Evolutionary conservation across 441 rosid genomes (phyloP).

Genomic region (Adansonia madagascariensis): DNA sequence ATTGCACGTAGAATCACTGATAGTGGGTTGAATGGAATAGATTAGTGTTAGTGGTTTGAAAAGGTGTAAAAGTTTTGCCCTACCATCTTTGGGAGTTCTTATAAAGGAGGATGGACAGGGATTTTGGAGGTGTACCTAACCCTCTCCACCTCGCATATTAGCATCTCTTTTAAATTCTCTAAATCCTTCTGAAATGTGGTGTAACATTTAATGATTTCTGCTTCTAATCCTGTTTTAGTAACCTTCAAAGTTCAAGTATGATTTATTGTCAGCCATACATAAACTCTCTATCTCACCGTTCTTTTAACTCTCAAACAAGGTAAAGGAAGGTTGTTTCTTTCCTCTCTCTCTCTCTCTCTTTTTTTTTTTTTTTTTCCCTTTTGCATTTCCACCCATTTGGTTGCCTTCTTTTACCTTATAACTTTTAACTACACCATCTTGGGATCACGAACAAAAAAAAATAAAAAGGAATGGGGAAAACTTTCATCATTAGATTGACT

Average conservation of each 20-base stretch:
- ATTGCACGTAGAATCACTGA: not conserved
- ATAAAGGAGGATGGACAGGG: not conserved
- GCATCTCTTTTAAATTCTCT: not conserved
- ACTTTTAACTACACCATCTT: not conserved
- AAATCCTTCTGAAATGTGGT: not conserved
- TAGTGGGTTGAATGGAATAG: constrained; percentile 4
- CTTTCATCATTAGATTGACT: not conserved
- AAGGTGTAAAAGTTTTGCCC: not conserved
- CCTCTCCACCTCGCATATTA: not conserved
- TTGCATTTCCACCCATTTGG: too few relatives aligned
- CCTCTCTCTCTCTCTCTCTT: too few relatives aligned
- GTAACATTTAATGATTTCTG: not conserved
- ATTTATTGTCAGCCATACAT: not conserved
- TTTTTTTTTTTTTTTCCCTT: not conserved
- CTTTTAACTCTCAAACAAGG: not conserved
- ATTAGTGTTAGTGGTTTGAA: not conserved
- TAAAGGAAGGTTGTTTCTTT: too few relatives aligned
- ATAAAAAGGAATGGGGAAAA: not conserved
- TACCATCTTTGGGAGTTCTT: not conserved
- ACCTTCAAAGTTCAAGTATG: not conserved
- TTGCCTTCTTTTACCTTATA: not conserved
- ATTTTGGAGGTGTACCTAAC: not conserved
- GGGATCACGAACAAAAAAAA: not conserved
- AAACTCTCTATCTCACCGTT: not conserved
- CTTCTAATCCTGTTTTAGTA: not conserved